Percentiles rank a stretch among this genome's conserved stretches.
phyloP scores from a whole-genome alignment of 2,329 filamentous ascomycete species.

The Stromatinia cepivora region DNA sequence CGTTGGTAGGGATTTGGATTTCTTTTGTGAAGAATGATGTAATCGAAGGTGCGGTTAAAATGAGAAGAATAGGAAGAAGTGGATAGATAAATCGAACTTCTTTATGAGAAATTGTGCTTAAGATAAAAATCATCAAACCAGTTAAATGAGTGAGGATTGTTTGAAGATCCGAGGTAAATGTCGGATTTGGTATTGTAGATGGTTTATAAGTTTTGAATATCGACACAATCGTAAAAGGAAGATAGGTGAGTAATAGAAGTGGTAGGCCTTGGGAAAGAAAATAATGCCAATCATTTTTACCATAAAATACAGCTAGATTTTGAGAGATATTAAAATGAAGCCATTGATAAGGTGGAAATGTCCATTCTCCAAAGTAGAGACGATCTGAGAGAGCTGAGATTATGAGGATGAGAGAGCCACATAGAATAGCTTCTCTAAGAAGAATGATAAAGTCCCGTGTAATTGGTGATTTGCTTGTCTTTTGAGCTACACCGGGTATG shows the following conservation, averaged over 20 bases:
- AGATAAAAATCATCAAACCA: slow-evolving; percentile 53
- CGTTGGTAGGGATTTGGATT: slow-evolving; percentile 29
- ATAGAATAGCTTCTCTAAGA: slow-evolving; percentile 63
- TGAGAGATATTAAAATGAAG: slow-evolving; percentile 89
- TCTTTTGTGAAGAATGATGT: slow-evolving; percentile 52
- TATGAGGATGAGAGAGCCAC: slow-evolving; percentile 61
- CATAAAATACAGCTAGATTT: slow-evolving; percentile 89
- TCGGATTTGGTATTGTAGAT: neutral
- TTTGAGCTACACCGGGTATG: slow-evolving; percentile 44
- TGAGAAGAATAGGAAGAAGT: slow-evolving; percentile 79
- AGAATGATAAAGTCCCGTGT: slow-evolving; percentile 50
- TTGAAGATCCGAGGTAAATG: slow-evolving; percentile 42
- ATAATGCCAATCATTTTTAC: slow-evolving; percentile 86
- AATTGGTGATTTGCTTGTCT: slow-evolving; percentile 23
- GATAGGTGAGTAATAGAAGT: slow-evolving; percentile 76
- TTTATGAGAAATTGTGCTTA: slow-evolving; percentile 88
- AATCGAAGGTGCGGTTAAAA: slow-evolving; percentile 71
- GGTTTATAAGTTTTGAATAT: slow-evolving; percentile 39
- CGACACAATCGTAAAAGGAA: slow-evolving; percentile 73
- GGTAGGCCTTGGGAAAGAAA: slow-evolving; percentile 89
- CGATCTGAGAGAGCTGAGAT: slow-evolving; percentile 69
- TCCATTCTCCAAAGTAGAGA: slow-evolving; percentile 80
- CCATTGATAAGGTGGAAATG: slow-evolving; percentile 84
- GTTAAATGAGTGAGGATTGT: slow-evolving; percentile 55
- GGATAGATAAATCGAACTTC: slow-evolving; percentile 97